Percentiles rank a stretch among this genome's conserved stretches.
These are phyloP conservation scores for Penicillium dipodomyicola DNA, from an alignment of 495 filamentous ascomycete genomes.

Conservation along the genomic window DNA sequence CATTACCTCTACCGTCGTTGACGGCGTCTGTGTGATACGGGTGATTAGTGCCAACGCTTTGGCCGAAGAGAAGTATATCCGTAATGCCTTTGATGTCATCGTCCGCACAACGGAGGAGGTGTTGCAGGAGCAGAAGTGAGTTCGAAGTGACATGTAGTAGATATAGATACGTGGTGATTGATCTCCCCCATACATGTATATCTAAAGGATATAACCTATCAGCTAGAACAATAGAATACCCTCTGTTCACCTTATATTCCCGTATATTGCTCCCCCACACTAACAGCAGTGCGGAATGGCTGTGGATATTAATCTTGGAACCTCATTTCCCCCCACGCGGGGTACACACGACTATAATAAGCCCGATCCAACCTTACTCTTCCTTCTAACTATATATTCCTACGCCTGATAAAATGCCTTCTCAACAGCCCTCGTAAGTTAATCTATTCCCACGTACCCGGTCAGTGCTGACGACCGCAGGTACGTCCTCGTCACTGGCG, in stretches of 20 bases:
- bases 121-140: conserved; percentile 23
- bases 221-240: background rate
- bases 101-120: conserved; percentile 66
- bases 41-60: conserved; percentile 70
- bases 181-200: background rate
- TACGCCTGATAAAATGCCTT: conserved; percentile 1
- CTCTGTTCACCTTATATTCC: background rate
- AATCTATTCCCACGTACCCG: background rate
- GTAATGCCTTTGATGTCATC: conserved; percentile 74
- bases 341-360: background rate
- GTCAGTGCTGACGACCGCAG: conserved; percentile 3
- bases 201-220: background rate
- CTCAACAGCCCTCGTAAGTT: conserved; percentile 11
- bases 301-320: background rate
- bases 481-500: conserved; percentile 42
- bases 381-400: background rate
- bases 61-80: conserved; percentile 69
- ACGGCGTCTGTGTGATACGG: conserved; percentile 76
- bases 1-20: conserved; percentile 74
- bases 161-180: background rate
- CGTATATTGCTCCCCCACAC: background rate
- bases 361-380: too few species aligned
- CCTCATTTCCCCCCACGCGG: conserved; percentile 3
- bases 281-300: background rate
- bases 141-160: background rate